Evolutionary conservation across 371 early-diverging fungal species (phyloP).

Genomic region (Syncephalastrum racemosum): DNA sequence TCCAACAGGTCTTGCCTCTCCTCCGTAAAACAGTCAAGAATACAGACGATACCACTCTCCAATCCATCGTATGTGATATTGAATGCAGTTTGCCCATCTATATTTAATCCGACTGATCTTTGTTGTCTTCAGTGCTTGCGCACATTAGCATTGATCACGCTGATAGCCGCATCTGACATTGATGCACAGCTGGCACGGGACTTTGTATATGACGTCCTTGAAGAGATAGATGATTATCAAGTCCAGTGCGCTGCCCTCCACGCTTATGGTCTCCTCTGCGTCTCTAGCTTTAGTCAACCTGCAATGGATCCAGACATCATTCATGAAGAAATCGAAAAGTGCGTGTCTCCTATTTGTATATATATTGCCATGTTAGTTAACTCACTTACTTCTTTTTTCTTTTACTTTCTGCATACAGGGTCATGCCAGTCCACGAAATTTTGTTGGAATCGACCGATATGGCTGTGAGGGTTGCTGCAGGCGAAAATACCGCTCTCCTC

Average conservation of each 20-base stretch:
- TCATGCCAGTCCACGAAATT: conserved; percentile 46
- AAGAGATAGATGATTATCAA: conserved; percentile 30
- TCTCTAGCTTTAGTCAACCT: conserved; percentile 46
- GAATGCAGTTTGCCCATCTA: background rate
- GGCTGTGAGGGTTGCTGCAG: conserved; percentile 72
- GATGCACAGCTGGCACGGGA: conserved; percentile 46
- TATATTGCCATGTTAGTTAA: background rate
- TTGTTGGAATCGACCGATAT: conserved; percentile 62
- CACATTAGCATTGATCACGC: conserved; percentile 59
- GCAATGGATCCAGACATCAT: conserved; percentile 37
- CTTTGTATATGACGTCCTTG: conserved; percentile 41
- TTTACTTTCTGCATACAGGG: conserved; percentile 14
- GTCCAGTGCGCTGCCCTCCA: conserved; percentile 43
- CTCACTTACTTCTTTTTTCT: background rate
- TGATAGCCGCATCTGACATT: conserved; percentile 61
- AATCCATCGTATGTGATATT: conserved; percentile 27
- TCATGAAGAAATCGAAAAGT: conserved; percentile 54
- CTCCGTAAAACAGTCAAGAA: conserved; percentile 51
- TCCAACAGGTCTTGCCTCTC: conserved; percentile 49
- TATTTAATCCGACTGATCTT: background rate
- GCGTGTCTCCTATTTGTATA: conserved; percentile 11
- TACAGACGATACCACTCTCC: conserved; percentile 34
- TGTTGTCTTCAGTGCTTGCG: conserved; percentile 33
- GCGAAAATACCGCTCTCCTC: conserved; percentile 76
- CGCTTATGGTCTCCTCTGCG: conserved; percentile 53